Base-by-base conservation (phyloP, 208 protist species). In the Angomonas deanei region DNA sequence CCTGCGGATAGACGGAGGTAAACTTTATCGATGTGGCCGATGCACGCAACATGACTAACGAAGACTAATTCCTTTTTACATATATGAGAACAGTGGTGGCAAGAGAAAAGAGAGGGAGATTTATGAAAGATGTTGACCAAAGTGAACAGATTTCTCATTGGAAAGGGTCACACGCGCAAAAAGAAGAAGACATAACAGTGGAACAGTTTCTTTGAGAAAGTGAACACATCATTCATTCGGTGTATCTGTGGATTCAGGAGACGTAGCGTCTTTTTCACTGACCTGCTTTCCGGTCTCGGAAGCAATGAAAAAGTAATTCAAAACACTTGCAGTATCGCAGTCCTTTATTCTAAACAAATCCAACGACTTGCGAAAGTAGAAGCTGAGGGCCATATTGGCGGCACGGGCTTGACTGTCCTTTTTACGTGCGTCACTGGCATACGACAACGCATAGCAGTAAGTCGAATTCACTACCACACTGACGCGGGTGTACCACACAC, bases 1-100 rank as follows among this genome's bases (percentile, higher is more conserved):
- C 36, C 23, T 56, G 31, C 1, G 34, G 56, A 55, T 86, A 86
- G 23, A 86, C 27, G 10, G 58, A 72, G 33, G 62, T 80, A 17
- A 86, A 38, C 53, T 75, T 71, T 36, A 86, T 76, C 27, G 74
- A 72, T 3, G 58, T 60, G 15, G 79, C 74, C 2, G 79, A 86
- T 13, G 79, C 75, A 13, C 79, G 70, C 13, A 85, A 63, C 78
- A 85, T 85, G n/a, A n/a, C n/a, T n/a, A n/a, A n/a, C n/a, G n/a
- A n/a, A n/a, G n/a, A n/a, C n/a, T n/a, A n/a, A n/a, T n/a, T n/a
- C n/a, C n/a, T 19, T 33, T 56, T 5, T 56, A 28, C 4, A 56
- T 42, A 8, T 42, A 42, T 42, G 10, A n/a, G 34, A 8, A 15
- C 10, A 42, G 34, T 42, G 15, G 15, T 15, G 34, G 34, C 15